Percentiles rank a stretch among this genome's conserved stretches.
phyloP scores from a whole-genome alignment of 148 eudicot genomes.

The Vaccinium darrowii region DNA sequence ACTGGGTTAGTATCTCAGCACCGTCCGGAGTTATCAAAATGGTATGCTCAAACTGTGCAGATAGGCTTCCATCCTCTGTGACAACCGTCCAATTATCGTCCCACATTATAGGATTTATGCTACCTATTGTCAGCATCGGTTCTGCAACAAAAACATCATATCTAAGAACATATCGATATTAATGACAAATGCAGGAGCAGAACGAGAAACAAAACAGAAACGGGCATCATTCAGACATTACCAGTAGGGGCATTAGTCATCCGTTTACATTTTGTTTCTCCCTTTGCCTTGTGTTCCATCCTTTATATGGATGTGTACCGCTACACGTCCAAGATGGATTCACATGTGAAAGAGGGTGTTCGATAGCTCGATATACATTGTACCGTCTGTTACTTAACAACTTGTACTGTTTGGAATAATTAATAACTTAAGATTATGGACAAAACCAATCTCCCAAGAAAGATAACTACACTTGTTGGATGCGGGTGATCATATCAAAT shows the following conservation, averaged over 20 bases:
- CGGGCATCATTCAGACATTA: neutral
- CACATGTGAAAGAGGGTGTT: neutral
- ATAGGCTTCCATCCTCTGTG: conserved; percentile 89
- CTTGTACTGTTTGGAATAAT: neutral
- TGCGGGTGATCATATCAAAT: neutral
- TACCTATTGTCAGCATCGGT: conserved; percentile 92
- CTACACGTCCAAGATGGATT: neutral
- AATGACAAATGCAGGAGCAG: neutral
- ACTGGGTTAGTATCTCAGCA: conserved; percentile 84
- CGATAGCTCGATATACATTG: neutral
- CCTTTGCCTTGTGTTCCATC: neutral
- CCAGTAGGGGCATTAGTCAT: neutral
- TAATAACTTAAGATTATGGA: neutral
- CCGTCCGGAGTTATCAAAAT: conserved; percentile 72
- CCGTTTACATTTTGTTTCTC: neutral
- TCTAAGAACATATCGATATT: neutral
- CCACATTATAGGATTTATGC: conserved; percentile 83
- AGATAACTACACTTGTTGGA: neutral
- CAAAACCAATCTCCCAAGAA: neutral
- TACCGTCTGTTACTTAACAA: neutral
- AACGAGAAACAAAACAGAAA: neutral
- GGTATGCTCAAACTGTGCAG: conserved; percentile 97
- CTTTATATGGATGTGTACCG: neutral
- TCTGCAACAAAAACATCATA: conserved; percentile 46
- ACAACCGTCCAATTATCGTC: conserved; percentile 94